These are phyloP conservation scores for Plantago lanceolata DNA, from an alignment of 305 asterid species.

Conservation along the genomic window DNA sequence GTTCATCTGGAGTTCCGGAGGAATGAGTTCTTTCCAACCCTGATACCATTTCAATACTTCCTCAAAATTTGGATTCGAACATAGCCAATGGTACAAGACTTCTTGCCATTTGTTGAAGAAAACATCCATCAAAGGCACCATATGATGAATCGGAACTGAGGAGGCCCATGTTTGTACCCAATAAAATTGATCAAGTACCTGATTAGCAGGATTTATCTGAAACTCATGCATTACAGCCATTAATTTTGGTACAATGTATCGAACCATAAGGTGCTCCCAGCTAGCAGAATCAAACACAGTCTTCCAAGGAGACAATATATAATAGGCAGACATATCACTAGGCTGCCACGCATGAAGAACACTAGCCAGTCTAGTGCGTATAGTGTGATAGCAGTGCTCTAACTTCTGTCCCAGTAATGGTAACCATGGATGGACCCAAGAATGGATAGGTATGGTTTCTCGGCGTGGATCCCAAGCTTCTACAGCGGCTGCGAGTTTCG, in stretches of 20 bases:
- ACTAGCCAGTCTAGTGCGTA: conserved; percentile 62
- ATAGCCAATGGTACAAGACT: conserved; percentile 46
- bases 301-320: conserved; percentile 83
- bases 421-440: conserved; percentile 92
- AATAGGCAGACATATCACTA: conserved; percentile 74
- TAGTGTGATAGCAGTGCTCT: conserved; percentile 73
- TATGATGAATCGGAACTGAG: conserved; percentile 54
- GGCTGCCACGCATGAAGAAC: conserved; percentile 98
- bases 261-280: conserved; percentile 89
- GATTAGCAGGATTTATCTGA: conserved; percentile 76
- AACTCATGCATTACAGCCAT: conserved; percentile 69
- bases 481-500: conserved; percentile 72
- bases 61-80: conserved; percentile 42
- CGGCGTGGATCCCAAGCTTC: conserved; percentile 89
- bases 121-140: conserved; percentile 54
- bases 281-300: conserved; percentile 75
- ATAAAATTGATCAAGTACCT: conserved; percentile 64
- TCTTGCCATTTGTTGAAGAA: conserved; percentile 79
- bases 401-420: conserved; percentile 72
- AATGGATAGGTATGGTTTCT: conserved; percentile 78
- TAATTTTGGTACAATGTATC: conserved; percentile 71
- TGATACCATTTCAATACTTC: conserved; percentile 46
- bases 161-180: conserved; percentile 61
- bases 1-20: conserved; percentile 66
- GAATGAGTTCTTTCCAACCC: conserved; percentile 47